Conservation (phyloP, 495 filamentous ascomycete species). For the Sabuloglossum arenarium region DNA sequence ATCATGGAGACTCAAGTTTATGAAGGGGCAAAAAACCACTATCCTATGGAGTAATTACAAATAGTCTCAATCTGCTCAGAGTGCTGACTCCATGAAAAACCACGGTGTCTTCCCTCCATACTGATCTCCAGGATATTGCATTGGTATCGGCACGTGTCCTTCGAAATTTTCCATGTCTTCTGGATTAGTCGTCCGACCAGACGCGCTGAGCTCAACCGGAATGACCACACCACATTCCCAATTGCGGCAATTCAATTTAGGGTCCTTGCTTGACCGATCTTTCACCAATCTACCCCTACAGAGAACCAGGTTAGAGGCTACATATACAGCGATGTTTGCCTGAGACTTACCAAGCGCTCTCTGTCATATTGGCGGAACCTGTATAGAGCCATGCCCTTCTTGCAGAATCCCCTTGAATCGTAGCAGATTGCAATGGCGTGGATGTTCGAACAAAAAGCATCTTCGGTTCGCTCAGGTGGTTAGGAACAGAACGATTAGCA, state of each 20-base stretch:
- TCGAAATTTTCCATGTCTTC: slow-evolving; percentile 32
- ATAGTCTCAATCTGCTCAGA: background rate
- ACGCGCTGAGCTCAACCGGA: slow-evolving; percentile 16
- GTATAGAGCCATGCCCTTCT: slow-evolving; percentile 52
- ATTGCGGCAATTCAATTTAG: slow-evolving; percentile 70
- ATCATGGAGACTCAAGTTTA: background rate
- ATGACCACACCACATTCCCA: slow-evolving; percentile 92
- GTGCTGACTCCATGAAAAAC: slow-evolving; percentile 21
- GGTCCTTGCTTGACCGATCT: slow-evolving; percentile 36
- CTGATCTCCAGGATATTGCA: slow-evolving; percentile 34
- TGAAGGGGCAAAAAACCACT: too few species aligned
- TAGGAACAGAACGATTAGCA: background rate
- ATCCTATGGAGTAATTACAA: too few species aligned
- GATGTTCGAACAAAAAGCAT: background rate
- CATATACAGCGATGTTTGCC: background rate
- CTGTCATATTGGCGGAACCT: slow-evolving; percentile 81
- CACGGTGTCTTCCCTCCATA: slow-evolving; percentile 33
- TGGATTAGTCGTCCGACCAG: slow-evolving; percentile 3
- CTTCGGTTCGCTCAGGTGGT: background rate
- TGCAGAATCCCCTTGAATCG: background rate
- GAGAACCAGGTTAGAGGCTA: background rate
- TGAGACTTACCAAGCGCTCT: slow-evolving; percentile 67
- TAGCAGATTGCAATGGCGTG: background rate
- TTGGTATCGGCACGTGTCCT: slow-evolving; percentile 44
- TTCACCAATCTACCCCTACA: slow-evolving; percentile 49